Evolutionary conservation across 164 flowering plant genomes (phyloP).

Genomic region (Euptelea pleiosperma): DNA sequence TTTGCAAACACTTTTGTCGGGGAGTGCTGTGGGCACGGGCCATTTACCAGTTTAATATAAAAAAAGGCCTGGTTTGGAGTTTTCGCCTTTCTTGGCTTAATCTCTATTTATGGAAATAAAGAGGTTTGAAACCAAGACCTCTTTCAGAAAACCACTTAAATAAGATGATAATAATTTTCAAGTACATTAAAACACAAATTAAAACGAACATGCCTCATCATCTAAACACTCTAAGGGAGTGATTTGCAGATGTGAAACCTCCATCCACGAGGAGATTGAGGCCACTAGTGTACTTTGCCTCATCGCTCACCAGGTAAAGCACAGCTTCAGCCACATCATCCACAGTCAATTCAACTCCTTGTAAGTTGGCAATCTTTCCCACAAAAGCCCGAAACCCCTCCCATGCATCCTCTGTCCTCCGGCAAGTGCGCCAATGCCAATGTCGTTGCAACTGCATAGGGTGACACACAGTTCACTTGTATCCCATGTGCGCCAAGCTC

Average conservation of each 20-base stretch:
- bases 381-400: constrained; percentile 44
- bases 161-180: too few relatives aligned
- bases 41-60: too few relatives aligned
- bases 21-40: too few relatives aligned
- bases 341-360: constrained; percentile 54
- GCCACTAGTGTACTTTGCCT: constrained; percentile 78
- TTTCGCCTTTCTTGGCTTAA: too few relatives aligned
- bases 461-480: constrained; percentile 88
- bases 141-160: too few relatives aligned
- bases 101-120: too few relatives aligned
- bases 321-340: constrained; percentile 81
- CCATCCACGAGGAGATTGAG: constrained; percentile 81
- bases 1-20: too few relatives aligned
- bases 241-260: constrained; percentile 60
- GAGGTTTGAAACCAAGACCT: too few relatives aligned
- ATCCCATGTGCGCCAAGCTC: constrained; percentile 81
- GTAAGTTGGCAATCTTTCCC: constrained; percentile 46
- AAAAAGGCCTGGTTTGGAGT: too few relatives aligned
- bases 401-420: constrained; percentile 51
- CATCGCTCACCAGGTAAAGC: constrained; percentile 74
- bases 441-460: constrained; percentile 61
- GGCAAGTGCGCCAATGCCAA: constrained; percentile 72
- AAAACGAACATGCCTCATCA: too few relatives aligned
- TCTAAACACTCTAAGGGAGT: constrained; percentile 58
- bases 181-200: too few relatives aligned